Evolutionary conservation across 106 monocot genomes (phyloP), one percentile per base, ranked within the genome.

Genomic region (Dioscorea alata): DNA sequence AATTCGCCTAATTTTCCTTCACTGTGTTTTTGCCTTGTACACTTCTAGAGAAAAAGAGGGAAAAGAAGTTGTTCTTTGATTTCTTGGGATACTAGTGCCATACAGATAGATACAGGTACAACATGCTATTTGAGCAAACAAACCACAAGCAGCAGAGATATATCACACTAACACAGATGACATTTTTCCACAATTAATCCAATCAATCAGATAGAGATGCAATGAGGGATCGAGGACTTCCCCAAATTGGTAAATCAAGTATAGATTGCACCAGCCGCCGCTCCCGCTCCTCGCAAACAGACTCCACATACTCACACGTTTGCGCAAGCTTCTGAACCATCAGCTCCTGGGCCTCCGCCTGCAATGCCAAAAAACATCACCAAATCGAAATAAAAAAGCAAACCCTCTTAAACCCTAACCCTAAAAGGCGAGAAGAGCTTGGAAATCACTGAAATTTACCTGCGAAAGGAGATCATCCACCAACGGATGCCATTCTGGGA

Each of bases 311-410:
- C 53, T 80, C 74, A 42, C 87, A 87, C 10, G 83, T 51, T 60
- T 80, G 80, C 23, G 74, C 57, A 22, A 81, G 23, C 71, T 83
- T 83, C 59, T 18, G 20, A 1, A 83, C 50, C 8, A 66, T 23
- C 42, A 59, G 31, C 33, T 84, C 83, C 56, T 87, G 87, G 19
- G 72, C 57, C 68, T 83, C 80, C 61, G 72, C 74, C 87, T 87
- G 23, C 69, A 61, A 23, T 8, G 15, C n/a, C 21, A 52, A 53
- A n/a, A 4, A 34, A 16, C 7, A 19, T 19, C 19, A 54, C 13
- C 19, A 24, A 32, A 16, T 14, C 52, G 18, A 13, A 59, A 19
- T 10, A 16, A 52, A 59, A n/a, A 4, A 57, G 0, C 13, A 59
- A 24, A 10, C 18, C 24, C 57, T 9, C 4, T 12, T n/a, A 35